Percentiles rank a stretch among this genome's conserved stretches.
Evolutionary conservation across 352 stramenopile species (phyloP).

Genomic region (Phytophthora palmivora): DNA sequence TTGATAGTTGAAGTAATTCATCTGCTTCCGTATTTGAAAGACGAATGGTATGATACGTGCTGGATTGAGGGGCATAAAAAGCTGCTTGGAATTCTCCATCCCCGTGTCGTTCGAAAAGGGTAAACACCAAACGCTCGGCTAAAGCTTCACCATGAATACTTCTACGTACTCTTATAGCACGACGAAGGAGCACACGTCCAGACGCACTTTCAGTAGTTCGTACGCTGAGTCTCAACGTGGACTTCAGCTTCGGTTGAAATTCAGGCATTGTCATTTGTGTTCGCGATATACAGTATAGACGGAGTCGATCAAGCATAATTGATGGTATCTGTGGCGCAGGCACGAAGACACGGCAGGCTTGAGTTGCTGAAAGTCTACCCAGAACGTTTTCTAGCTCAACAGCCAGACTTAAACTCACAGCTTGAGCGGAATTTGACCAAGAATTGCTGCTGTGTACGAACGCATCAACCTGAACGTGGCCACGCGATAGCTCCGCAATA

Average conservation of each 20-base stretch:
- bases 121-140: conserved; percentile 32
- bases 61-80: conserved; percentile 33
- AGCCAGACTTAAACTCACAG: conserved; percentile 17
- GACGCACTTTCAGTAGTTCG: conserved; percentile 25
- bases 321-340: conserved; percentile 36
- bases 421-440: conserved; percentile 5
- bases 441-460: conserved; percentile 48
- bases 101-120: conserved; percentile 30
- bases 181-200: conserved; percentile 39
- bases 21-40: conserved; percentile 20
- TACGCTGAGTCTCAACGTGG: conserved; percentile 26
- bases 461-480: conserved; percentile 66
- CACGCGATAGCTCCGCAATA: conserved; percentile 65
- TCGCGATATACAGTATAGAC: conserved; percentile 48
- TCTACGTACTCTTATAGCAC: conserved; percentile 23
- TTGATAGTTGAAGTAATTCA: conserved; percentile 29
- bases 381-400: conserved; percentile 69
- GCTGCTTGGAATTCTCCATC: conserved; percentile 25
- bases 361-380: conserved; percentile 50
- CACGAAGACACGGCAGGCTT: conserved; percentile 43
- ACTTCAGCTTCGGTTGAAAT: conserved; percentile 10
- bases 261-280: conserved; percentile 21
- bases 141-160: background rate
- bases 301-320: conserved; percentile 69
- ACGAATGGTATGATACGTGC: conserved; percentile 8